Evolutionary conservation across 1,139 yeast species (phyloP).

Genomic region (Scheffersomyces quercinus): DNA sequence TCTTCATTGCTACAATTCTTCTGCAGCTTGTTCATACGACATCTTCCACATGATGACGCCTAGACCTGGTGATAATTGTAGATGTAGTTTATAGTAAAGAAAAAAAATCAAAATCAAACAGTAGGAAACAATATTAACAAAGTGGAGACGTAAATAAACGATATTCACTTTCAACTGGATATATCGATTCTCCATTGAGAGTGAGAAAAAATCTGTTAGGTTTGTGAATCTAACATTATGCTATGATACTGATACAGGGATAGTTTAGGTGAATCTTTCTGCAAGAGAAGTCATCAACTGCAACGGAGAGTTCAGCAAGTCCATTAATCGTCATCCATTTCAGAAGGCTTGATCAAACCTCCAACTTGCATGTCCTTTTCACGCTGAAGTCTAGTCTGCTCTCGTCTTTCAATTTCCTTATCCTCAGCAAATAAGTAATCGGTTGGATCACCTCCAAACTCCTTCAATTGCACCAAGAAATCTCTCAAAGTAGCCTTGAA

Average conservation of each 20-base stretch:
- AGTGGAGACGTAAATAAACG: no score
- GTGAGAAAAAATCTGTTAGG: neutral
- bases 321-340: slow-evolving; percentile 65
- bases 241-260: neutral
- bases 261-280: neutral
- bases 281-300: no score
- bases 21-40: no score
- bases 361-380: slow-evolving; percentile 88
- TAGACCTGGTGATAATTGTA: no score
- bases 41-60: no score
- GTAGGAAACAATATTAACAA: no score
- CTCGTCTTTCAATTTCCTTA: slow-evolving; percentile 73
- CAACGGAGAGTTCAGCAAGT: no score
- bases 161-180: no score
- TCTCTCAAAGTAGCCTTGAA: slow-evolving; percentile 90
- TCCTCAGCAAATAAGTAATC: slow-evolving; percentile 96
- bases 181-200: no score
- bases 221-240: slow-evolving; percentile 1
- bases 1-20: no score
- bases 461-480: slow-evolving; percentile 93
- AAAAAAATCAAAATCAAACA: no score
- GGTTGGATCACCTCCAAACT: slow-evolving; percentile 90
- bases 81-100: no score
- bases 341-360: slow-evolving; percentile 95
- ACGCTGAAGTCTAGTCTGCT: slow-evolving; percentile 67